Base-by-base conservation (phyloP, 1,139 yeast genomes). In the Maudiozyma humilis region DNA sequence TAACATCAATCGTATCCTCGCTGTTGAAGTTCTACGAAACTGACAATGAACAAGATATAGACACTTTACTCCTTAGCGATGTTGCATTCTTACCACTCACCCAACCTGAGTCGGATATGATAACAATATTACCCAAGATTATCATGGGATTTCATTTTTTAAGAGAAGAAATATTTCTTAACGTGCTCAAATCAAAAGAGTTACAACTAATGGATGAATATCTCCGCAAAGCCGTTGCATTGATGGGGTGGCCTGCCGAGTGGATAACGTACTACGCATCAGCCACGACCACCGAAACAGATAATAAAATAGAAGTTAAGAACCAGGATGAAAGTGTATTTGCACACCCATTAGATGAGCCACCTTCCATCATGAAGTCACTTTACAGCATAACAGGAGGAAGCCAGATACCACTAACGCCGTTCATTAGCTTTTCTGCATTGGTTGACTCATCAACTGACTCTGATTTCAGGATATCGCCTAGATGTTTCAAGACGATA, bases 211-310 rank as follows among this genome's bases (percentile, higher is more conserved):
- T 88, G 14, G 79, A 82, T 0, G 38, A 65, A 1, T 57, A 88
- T 10, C 62, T 89, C n/a, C 68, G 80, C 0, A 85, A 81, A 51
- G 54, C 84, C 5, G 73, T 82, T 0, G 51, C 66, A 10, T 76
- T 87, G 79, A 76, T 82, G 75, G 80, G 83, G 1, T 87, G 96
- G 96, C 75, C 81, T 3, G 74, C 69, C 0, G 48, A 59, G 0
- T 88, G 96, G 96, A 60, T 64, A 15, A 59, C 62, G 2, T 80
- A 79, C 55, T 85, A 86, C 31, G 10, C 29, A 5, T 8, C 30
- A n/a, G 2, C 7, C 8, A 17, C 14, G 16, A 30, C 10, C 3
- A 30, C 6, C 6, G 32, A 30, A 6, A 4, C 14, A 7, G 32
- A 30, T 15, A 16, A 30, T 30, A 30, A 18, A 32, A 6, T n/a